Conservation (phyloP, 768 basidiomycete species). For the Boletus sensibilis region DNA sequence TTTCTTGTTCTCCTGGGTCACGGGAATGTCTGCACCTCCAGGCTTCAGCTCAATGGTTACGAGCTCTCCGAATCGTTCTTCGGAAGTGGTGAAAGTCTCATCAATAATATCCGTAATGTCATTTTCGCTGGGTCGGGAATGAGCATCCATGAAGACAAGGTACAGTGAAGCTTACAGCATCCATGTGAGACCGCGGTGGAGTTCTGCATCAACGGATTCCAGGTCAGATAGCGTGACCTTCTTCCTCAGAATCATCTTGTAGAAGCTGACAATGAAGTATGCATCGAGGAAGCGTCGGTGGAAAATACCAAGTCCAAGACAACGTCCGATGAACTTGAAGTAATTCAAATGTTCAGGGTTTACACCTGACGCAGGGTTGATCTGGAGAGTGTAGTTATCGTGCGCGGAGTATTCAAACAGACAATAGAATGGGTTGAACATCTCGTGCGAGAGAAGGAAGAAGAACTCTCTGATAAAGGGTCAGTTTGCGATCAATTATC, state of each 20-base stretch:
- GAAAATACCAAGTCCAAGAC: slow-evolving; percentile 95
- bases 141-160: slow-evolving; percentile 4
- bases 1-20: slow-evolving; percentile 98
- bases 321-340: slow-evolving; percentile 99
- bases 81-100: slow-evolving; percentile 94
- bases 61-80: slow-evolving; percentile 98
- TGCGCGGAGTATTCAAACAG: slow-evolving; percentile 99
- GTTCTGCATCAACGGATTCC: slow-evolving; percentile 94
- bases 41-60: slow-evolving; percentile 94
- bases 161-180: slow-evolving; percentile 73
- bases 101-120: slow-evolving; percentile 98
- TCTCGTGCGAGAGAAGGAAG: slow-evolving; percentile 98
- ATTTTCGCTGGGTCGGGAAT: slow-evolving; percentile 68
- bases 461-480: slow-evolving; percentile 84
- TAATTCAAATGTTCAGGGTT: slow-evolving; percentile 99
- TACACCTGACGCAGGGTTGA: slow-evolving; percentile 96
- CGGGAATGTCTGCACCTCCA: slow-evolving; percentile 79
- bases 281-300: slow-evolving; percentile 98
- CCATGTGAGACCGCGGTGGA: slow-evolving; percentile 95
- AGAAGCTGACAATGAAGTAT: slow-evolving; percentile 99
- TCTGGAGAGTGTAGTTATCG: slow-evolving; percentile 99
- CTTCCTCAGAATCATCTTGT: slow-evolving; percentile 99
- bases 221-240: slow-evolving; percentile 92
- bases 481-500: slow-evolving; percentile 6
- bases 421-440: slow-evolving; percentile 99